Base-by-base conservation (phyloP, 306 rosid genomes). In the Geum urbanum region DNA sequence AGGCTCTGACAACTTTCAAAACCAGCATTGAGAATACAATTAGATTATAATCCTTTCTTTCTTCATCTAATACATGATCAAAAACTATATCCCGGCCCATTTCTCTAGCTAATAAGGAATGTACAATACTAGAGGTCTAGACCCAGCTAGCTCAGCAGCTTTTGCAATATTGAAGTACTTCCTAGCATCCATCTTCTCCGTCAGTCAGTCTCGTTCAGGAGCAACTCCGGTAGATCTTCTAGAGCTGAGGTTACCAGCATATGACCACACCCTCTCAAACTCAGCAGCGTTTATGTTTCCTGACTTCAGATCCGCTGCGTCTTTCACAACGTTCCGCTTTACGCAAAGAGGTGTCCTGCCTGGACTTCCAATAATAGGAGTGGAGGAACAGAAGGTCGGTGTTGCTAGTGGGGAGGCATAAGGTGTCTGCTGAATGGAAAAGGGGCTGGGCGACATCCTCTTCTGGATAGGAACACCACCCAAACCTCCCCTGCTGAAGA, bases 381-480 rank as follows among this genome's bases (percentile, higher is more conserved):
- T 76, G 7, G 98, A 89, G 44, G 96, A 90, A 54, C 94, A 89
- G 65, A 87, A 84, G 2, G 92, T 72, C 6, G 98, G 96, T 16
- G 98, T 88, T 47, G 87, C 96, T 43, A 90, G 83, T 54, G 96
- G 98, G 49, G 98, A 90, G 49, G 83, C 92, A 67, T 72, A 89
- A 16, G 98, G 96, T 15, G 86, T 75, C 76, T 88, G 96, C 55
- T 92, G 96, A 56, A 92, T 82, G 63, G 98, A 79, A 89, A 92
- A 90, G 54, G 98, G 96, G 61, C 96, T 90, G 0, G 96, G 98
- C 35, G 98, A 80, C 86, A 92, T 86, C 41, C 86, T 81, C 80
- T 92, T 92, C 79, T 88, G 98, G 72, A 92, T 74, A 58, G 96
- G 98, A 62, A 82, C 78, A 70, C 96, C 96, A 22, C 91, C 87